Percentiles rank a stretch among this genome's conserved stretches.
Evolutionary conservation across 108 stramenopile genomes (phyloP).

Genomic region (Fistulifera pelliculosa): DNA sequence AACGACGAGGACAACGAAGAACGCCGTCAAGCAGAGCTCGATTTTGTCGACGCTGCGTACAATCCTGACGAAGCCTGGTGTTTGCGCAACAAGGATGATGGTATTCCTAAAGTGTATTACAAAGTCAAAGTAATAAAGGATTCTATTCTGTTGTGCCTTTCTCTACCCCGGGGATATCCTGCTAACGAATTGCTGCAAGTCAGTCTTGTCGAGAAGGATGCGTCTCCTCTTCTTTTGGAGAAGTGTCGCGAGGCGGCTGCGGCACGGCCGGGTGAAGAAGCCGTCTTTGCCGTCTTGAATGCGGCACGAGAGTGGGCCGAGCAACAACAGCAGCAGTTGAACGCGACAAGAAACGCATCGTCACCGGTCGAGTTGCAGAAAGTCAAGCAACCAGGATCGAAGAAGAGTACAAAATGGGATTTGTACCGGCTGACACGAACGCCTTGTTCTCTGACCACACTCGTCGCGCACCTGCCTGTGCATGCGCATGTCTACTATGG

Average conservation of each 20-base stretch:
- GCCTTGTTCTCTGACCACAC: no score
- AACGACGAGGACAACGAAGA: conserved; percentile 12
- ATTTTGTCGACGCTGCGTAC: conserved; percentile 49
- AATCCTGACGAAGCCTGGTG: conserved; percentile 45
- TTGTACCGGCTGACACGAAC: no score
- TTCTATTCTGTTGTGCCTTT: conserved; percentile 22
- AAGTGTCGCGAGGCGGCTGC: conserved; percentile 18
- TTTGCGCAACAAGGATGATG: background rate
- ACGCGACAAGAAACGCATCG: no score
- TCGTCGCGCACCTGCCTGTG: no score
- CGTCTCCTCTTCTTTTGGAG: conserved; percentile 20
- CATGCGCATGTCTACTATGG: no score
- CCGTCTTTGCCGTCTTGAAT: conserved; percentile 49
- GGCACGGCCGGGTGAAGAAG: conserved; percentile 35
- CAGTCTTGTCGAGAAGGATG: no score
- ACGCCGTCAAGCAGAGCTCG: conserved; percentile 53
- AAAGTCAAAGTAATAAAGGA: conserved; percentile 1
- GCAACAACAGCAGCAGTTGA: conserved; percentile 27
- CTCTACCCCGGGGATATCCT: conserved; percentile 41
- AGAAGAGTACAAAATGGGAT: background rate
- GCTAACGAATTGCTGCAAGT: no score
- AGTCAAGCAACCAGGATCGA: no score
- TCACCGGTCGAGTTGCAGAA: no score
- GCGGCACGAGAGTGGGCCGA: conserved; percentile 57
- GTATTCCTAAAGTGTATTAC: conserved; percentile 6